Base-by-base conservation (phyloP, 331 rosid species). In the Prunus yedoensis region DNA sequence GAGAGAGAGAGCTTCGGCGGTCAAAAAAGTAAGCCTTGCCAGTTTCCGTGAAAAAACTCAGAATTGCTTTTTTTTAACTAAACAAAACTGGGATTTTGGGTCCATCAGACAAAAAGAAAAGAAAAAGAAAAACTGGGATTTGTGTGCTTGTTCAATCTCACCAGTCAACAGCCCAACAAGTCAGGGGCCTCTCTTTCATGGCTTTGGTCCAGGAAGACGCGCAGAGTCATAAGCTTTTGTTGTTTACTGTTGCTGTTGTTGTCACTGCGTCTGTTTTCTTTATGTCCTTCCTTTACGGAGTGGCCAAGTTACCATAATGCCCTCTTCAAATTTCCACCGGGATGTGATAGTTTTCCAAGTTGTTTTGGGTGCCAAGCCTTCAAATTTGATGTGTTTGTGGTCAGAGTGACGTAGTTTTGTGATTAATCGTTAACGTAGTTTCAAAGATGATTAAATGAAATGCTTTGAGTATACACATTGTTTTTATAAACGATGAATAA, bases 11-110 rank as follows among this genome's bases (percentile, higher is more conserved):
- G 32, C 18, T 27, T 35, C n/a, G 81, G 67, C 66, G 88, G 96
- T 90, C 97, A 92, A 91, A 87, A 85, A 85, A 71, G 93, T 78
- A 81, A 80, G 89, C 96, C 43, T 74, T 14, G 70, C 25, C 69
- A 56, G 83, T 56, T 87, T 87, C 87, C 87, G 14, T 78, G 89
- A 77, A 82, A 57, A 77, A 14, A 65, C 79, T 43, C 76, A 68
- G 67, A 59, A 8, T 49, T 17, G 51, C 58, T 11, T 57, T 52
- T 11, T 57, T 52, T 27, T 20, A 57, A 57, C 65, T 56, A 16
- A 6, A 3, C 59, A 13, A 66, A 71, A 70, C 71, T 70, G 57
- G 64, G 35, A 51, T 21, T 20, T 60, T 54, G 45, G 18, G 28
- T 56, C 43, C 43, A 6, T 38, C 43, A 38, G 43, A 38, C 43